Base-by-base conservation (phyloP, 257 asterid species). In the Scutellaria baicalensis region DNA sequence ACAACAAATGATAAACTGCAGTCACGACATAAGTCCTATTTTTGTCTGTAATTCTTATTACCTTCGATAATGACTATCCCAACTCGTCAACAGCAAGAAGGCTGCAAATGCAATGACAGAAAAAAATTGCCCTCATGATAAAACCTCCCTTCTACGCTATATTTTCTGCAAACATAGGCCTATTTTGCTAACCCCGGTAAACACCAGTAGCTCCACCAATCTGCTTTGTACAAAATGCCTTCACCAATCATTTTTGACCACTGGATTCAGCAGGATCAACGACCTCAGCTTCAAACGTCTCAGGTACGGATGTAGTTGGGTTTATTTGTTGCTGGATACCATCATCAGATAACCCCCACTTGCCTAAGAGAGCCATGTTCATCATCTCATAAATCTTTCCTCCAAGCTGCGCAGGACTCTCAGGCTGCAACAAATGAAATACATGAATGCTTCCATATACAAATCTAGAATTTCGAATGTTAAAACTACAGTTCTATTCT, bases 301-400 rank as follows among this genome's bases (percentile, higher is more conserved):
- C 92, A 0, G 90, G 82, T 51, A 69, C 72, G 17, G 51, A 48
- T 4, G 81, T 14, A 6, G 77, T 56, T 8, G 71, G 38, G 65
- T 43, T 50, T 12, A 68, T 75, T 51, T 80, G 96, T 56, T 77
- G 84, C 78, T 84, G 78, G 51, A 63, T 69, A 31, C 45, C 76
- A 21, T 61, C 73, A 1, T 47, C 20, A 47, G 76, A 38, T 31
- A 81, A 48, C 44, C 84, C 91, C 96, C 92, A 94, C 76, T 81
- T 89, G 45, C 93, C 88, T 35, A 83, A 70, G 14, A 94, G 97
- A 18, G 97, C 99, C 86, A 79, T 35, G 79, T 79, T 87, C 99
- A 94, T 94, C 99, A 94, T 94, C 80, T 87, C 97, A 35, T 94
- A 94, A 6, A 94, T 91, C 83, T 88, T 91, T 52, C 97, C 97